These are phyloP conservation scores for Tuber calosporum DNA, from an alignment of 495 filamentous ascomycete species.

Conservation along the genomic window DNA sequence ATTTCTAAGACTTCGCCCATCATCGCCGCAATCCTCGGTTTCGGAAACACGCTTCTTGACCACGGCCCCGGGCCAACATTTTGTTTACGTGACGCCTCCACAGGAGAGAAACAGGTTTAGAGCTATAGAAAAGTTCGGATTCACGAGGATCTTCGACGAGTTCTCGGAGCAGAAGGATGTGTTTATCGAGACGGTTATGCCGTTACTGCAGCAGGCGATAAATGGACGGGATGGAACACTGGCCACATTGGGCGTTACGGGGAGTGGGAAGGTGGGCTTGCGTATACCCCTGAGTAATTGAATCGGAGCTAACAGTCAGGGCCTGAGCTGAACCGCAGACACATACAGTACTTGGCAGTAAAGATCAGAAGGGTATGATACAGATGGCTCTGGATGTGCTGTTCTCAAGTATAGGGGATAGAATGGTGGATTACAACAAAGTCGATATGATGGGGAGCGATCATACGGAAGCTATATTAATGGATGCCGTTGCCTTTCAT, in stretches of 20 bases:
- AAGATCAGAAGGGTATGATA: constrained; percentile 75
- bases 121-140: constrained; percentile 86
- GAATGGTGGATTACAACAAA: constrained; percentile 51
- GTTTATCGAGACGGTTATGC: constrained; percentile 72
- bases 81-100: constrained; percentile 38
- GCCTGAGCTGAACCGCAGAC: constrained; percentile 53
- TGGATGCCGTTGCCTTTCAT: constrained; percentile 67
- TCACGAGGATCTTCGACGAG: constrained; percentile 90
- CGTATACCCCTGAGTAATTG: background rate
- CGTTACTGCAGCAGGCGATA: constrained; percentile 63
- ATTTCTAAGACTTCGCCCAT: constrained; percentile 77
- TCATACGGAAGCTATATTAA: constrained; percentile 74
- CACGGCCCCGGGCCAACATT: constrained; percentile 25
- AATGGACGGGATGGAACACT: constrained; percentile 81
- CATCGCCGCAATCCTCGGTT: constrained; percentile 45
- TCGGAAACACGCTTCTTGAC: constrained; percentile 38
- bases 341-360: constrained; percentile 92
- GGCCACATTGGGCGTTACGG: constrained; percentile 89
- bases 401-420: constrained; percentile 66
- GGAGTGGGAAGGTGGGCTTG: constrained; percentile 77
- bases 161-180: constrained; percentile 73
- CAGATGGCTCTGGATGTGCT: constrained; percentile 87
- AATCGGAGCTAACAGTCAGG: constrained; percentile 6
- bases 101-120: constrained; percentile 54
- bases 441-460: constrained; percentile 55